Base-by-base conservation (phyloP, 176 grass and related monocot species). In the Secale cereale region DNA sequence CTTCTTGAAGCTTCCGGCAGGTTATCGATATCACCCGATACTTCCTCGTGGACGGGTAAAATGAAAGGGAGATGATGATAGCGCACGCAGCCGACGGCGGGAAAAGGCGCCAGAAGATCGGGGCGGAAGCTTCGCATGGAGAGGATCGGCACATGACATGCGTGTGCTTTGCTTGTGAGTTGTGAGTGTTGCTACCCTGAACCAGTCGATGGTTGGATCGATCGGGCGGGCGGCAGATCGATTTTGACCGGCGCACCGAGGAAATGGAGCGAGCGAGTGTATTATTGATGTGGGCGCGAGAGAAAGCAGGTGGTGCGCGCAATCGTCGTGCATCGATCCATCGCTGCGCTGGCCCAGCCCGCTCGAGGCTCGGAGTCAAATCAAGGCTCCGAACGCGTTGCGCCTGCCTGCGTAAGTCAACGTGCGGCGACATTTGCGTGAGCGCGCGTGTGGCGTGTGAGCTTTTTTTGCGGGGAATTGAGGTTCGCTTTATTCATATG, bases 191-290 rank as follows among this genome's bases (percentile, higher is more conserved):
- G n/a, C n/a, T n/a, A n/a, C n/a, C 17, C 37, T 85, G 29, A 7
- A 27, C 78, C 83, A 62, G 78, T 39, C 37, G n/a, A 25, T 50
- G 41, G 23, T 13, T 43, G 3, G 10, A 17, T 17, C 54, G 41
- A 30, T 36, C 16, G 87, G 66, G 33, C 10, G 26, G 25, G 11
- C 61, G 11, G 26, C 26, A 13, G 25, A 14, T 27, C 40, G 40
- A 74, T 74, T 61, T 76, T 90, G 84, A 90, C 84, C 84, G 10
- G 45, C 27, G 84, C 84, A 90, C 84, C 26, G 74, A 60, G 37
- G 73, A 33, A 10, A 46, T 36, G 78, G 72, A 70, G 17, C 33
- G 59, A 63, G 23, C 2, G 20, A 8, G 29, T 23, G 40, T 69
- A 57, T 86, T 52, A 78, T 78, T 65, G 82, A 76, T 48, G 46